Evolutionary conservation across 331 rosid genomes (phyloP).

Genomic region (Spiraea crenata): DNA sequence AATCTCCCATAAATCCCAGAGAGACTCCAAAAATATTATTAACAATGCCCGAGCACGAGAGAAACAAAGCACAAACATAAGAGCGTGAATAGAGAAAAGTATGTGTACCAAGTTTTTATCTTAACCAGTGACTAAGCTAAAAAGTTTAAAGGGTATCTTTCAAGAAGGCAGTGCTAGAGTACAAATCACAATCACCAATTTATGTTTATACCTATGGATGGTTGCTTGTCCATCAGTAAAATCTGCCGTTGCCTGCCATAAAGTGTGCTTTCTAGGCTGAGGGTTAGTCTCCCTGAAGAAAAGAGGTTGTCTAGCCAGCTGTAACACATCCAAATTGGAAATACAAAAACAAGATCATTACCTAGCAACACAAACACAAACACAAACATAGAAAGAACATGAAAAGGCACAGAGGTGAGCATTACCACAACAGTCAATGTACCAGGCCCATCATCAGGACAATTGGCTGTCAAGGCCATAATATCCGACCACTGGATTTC

Average conservation of each 20-base stretch:
- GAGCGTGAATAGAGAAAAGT: too few relatives aligned
- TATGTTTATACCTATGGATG: slow-evolving; percentile 51
- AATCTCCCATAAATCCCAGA: too few relatives aligned
- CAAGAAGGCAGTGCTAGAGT: background rate
- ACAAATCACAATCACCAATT: background rate
- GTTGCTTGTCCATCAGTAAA: slow-evolving; percentile 87
- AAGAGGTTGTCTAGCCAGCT: slow-evolving; percentile 87
- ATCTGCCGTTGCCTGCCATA: slow-evolving; percentile 92
- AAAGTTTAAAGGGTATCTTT: background rate
- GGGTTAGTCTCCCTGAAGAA: slow-evolving; percentile 96
- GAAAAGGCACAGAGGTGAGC: background rate
- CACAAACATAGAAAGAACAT: background rate
- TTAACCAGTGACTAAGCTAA: background rate
- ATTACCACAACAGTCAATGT: slow-evolving; percentile 76
- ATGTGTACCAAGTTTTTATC: background rate
- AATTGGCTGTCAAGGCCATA: slow-evolving; percentile 61
- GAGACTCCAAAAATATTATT: background rate
- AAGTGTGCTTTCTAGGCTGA: slow-evolving; percentile 93
- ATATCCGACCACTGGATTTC: slow-evolving; percentile 96
- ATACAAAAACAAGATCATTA: background rate
- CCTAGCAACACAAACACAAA: background rate
- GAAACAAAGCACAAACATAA: background rate
- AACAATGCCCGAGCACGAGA: background rate
- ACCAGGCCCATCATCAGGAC: slow-evolving; percentile 78
- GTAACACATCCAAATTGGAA: slow-evolving; percentile 27